These are phyloP conservation scores for Verticillium zaregamsianum DNA, from an alignment of 2,329 filamentous ascomycete species.

Conservation along the genomic window DNA sequence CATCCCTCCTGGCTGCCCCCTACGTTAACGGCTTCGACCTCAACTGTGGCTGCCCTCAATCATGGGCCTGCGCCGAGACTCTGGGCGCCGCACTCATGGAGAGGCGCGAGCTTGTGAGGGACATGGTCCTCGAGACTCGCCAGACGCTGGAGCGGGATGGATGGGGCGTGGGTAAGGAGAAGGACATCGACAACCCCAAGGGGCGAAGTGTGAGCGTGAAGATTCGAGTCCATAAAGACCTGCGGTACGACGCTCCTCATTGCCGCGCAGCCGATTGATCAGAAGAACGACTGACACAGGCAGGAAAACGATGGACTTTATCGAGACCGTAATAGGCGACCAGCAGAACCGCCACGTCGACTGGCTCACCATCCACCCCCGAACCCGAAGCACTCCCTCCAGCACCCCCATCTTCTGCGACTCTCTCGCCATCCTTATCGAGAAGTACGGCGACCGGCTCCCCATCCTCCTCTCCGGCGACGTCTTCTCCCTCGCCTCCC, in stretches of 20 bases:
- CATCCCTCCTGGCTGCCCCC: constrained; percentile 57
- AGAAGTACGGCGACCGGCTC: constrained; percentile 47
- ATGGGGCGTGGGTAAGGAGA: constrained; percentile 43
- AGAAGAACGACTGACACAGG: background rate
- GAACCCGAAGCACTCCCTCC: constrained; percentile 58
- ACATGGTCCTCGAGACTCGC: constrained; percentile 59
- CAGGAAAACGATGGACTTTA: constrained; percentile 56
- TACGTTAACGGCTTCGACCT: constrained; percentile 62
- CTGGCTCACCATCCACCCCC: constrained; percentile 67
- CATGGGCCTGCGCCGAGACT: constrained; percentile 65
- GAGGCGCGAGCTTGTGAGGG: constrained; percentile 57
- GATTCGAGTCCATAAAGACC: constrained; percentile 63
- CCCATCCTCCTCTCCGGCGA: constrained; percentile 68
- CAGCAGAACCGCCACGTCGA: constrained; percentile 50
- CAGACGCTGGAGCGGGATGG: constrained; percentile 45
- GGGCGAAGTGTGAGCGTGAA: constrained; percentile 65
- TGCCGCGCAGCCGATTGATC: background rate
- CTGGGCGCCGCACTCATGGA: constrained; percentile 69
- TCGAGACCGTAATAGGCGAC: constrained; percentile 57
- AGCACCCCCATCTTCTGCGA: constrained; percentile 58
- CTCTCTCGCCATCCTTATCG: constrained; percentile 52
- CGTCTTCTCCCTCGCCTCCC: constrained; percentile 52
- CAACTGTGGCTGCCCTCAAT: constrained; percentile 71
- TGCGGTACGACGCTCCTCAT: constrained; percentile 34
- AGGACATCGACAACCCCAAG: constrained; percentile 35